Evolutionary conservation across 2,329 filamentous ascomycete genomes (phyloP).

Genomic region (Colletotrichum sp.): DNA sequence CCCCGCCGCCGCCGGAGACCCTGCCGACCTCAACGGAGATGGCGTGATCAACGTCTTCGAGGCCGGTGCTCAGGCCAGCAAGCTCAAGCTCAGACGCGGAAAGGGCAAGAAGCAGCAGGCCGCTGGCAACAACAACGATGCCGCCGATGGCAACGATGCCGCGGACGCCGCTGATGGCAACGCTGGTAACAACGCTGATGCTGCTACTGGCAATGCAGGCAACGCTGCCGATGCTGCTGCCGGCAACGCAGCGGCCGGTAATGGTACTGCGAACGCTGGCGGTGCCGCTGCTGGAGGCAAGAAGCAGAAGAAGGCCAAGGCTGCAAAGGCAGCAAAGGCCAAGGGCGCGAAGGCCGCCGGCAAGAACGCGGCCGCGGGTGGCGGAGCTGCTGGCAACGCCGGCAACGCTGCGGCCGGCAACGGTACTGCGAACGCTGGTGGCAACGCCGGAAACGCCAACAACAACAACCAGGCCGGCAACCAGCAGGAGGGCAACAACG

Average conservation of each 20-base stretch:
- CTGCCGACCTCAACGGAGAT: neutral
- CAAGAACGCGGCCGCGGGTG: neutral
- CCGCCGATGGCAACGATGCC: neutral
- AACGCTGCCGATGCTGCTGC: neutral
- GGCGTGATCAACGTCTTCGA: conserved; percentile 21
- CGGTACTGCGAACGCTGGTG: neutral
- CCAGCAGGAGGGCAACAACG: neutral
- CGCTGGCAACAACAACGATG: neutral
- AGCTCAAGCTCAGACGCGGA: neutral
- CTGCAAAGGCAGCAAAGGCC: neutral
- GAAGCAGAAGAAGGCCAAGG: neutral
- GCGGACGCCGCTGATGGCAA: neutral
- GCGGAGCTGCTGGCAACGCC: neutral
- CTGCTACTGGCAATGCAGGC: neutral
- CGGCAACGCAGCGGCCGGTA: neutral
- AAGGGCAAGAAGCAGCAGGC: neutral
- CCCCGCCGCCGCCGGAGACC: neutral
- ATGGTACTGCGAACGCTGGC: neutral
- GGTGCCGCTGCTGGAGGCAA: neutral
- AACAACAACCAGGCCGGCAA: neutral
- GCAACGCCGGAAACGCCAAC: neutral
- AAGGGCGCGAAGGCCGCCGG: neutral
- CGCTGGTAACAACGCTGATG: neutral
- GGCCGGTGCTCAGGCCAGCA: neutral
- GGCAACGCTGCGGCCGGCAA: neutral